These are phyloP conservation scores for Cephalotrichum gorgonifer DNA, from an alignment of 2,329 filamentous ascomycete genomes.

Conservation along the genomic window DNA sequence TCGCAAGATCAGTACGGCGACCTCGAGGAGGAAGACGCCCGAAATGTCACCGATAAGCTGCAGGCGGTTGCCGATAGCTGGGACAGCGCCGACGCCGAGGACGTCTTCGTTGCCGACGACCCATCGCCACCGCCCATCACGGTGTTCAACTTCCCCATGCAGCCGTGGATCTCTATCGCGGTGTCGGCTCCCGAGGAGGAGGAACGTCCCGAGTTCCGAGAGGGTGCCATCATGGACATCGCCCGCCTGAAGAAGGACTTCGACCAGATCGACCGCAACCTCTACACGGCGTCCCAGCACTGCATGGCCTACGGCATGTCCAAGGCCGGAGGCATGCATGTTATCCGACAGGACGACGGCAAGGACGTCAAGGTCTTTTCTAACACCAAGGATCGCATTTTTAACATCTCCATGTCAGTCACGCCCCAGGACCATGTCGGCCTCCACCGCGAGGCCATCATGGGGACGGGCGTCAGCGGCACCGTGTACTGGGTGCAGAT, in stretches of 20 bases:
- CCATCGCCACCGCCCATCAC: constrained; percentile 56
- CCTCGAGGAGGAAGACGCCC: neutral
- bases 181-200: constrained; percentile 50
- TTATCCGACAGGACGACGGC: constrained; percentile 91
- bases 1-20: neutral
- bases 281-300: constrained; percentile 78
- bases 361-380: constrained; percentile 87
- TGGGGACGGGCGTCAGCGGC: constrained; percentile 88
- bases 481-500: constrained; percentile 93
- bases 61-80: constrained; percentile 64
- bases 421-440: constrained; percentile 45
- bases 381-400: constrained; percentile 84
- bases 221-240: constrained; percentile 81
- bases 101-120: constrained; percentile 55
- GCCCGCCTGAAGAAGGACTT: constrained; percentile 95
- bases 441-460: constrained; percentile 65
- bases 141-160: constrained; percentile 94
- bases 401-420: constrained; percentile 80
- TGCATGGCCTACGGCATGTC: constrained; percentile 94
- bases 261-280: constrained; percentile 88
- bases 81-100: constrained; percentile 76
- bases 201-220: constrained; percentile 54
- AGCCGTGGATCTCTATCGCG: constrained; percentile 85
- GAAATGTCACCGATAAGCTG: constrained; percentile 13
- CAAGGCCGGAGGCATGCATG: constrained; percentile 82